Base-by-base conservation (phyloP, 2,329 filamentous ascomycete genomes). In the Nothophoma quercina region DNA sequence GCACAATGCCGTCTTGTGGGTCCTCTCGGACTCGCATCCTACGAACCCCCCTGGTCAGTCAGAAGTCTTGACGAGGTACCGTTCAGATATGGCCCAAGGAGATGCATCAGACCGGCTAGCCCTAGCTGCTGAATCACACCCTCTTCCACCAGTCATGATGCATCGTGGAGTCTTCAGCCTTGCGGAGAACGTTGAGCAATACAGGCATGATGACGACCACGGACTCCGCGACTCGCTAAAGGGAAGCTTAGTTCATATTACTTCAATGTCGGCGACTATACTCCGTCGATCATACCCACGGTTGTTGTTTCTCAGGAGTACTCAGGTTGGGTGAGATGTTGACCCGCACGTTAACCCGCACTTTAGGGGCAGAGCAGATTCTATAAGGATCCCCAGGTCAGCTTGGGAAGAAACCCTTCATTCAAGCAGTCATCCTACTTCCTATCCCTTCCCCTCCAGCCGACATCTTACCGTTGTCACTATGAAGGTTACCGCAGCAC, bases 401-500 rank as follows among this genome's bases (percentile, higher is more conserved):
- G n/a, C 26, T 22, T 21, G 7, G 7, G 1, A n/a, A n/a, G 13
- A 30, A 13, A 4, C 30, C 23, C 16, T 25, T 15, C 23, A 22
- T 18, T 42, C 32, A 30, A 26, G 19, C 7, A 23, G 16, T 22
- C 4, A n/a, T 16, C 16, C n/a, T 18, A 13, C 23, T 22, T 21
- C 15, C 16, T 35, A 12, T 10, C 25, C 15, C 16, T 41, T 35
- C 13, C 12, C 22, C 13, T 35, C 7, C n/a, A 16, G 15, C 10
- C 16, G 22, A 25, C 8, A 13, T 21, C 9, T 45, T 29, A 8
- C 16, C 2, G 21, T 29, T 15, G 22, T 9, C 33, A 51, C 29
- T 15, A 63, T 63, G 60, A 62, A 53, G 38, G 49, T 59, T n/a
- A 51, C 41, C 15, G 40, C 50, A 48, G 40, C 39, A 18, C 19